A percentile compares a stretch with the other conserved stretches of the same genome.
Conservation (phyloP, 495 filamentous ascomycete genomes). For the Ramalina peruviana region DNA sequence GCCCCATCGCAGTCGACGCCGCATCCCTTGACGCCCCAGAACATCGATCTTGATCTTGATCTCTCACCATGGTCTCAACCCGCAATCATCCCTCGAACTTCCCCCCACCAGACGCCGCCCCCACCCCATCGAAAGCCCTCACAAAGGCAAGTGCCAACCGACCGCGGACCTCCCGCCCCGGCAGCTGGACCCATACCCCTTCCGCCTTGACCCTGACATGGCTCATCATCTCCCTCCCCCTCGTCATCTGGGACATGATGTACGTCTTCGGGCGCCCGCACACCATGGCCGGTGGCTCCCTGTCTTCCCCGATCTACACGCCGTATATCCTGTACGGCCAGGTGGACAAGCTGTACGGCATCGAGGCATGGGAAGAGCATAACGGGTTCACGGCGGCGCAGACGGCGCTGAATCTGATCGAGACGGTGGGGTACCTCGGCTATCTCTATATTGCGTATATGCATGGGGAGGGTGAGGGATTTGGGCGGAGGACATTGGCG, state of each 20-base stretch:
- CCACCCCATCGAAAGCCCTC: slow-evolving; percentile 10
- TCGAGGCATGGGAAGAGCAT: slow-evolving; percentile 52
- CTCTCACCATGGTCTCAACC: slow-evolving; percentile 35
- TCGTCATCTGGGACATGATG: slow-evolving; percentile 69
- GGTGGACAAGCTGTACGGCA: slow-evolving; percentile 77
- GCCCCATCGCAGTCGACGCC: too few relatives aligned
- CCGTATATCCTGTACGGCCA: slow-evolving; percentile 73
- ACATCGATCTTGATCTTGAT: background rate
- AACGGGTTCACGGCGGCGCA: slow-evolving; percentile 78
- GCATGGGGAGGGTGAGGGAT: slow-evolving; percentile 24
- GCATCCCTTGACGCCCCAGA: too few relatives aligned
- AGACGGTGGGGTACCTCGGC: slow-evolving; percentile 53
- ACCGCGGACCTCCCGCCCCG: background rate
- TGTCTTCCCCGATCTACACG: slow-evolving; percentile 62
- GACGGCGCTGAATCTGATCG: slow-evolving; percentile 55
- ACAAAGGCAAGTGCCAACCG: background rate
- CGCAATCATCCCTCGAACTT: slow-evolving; percentile 36
- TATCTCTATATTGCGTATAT: slow-evolving; percentile 52
- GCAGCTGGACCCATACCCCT: slow-evolving; percentile 52
- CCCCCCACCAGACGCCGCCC: slow-evolving; percentile 19
- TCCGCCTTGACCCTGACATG: slow-evolving; percentile 51
- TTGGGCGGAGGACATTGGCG: slow-evolving; percentile 21
- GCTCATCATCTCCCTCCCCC: slow-evolving; percentile 64
- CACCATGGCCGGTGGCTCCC: slow-evolving; percentile 64
- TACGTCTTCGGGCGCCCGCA: slow-evolving; percentile 75